Base-by-base conservation (phyloP, 176 grass and related monocot species). In the Typha latifolia region DNA sequence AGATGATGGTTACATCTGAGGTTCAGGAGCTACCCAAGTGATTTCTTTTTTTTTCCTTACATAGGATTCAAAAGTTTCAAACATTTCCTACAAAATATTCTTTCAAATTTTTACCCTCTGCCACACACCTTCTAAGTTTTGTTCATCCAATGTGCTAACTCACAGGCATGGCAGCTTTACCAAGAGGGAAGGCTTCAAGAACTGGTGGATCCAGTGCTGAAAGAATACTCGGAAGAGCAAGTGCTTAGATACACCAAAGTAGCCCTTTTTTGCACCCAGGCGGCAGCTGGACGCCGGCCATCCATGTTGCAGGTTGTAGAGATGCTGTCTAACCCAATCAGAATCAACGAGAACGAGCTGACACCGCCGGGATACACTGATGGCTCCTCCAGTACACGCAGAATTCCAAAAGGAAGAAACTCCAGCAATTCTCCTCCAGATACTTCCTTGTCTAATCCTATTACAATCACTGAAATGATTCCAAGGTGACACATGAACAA, bases 221-320 rank as follows among this genome's bases (percentile, higher is more conserved):
- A 67, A 10, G 68, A 68, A 3, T 69, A 67, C 12, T 18, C 63
- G 12, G 64, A 78, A 47, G 81, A 78, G 27, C 67, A 72, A 51
- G 74, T 62, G 12, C 16, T 68, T 19, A 32, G 16, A 26, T 83
- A 52, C 69, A 78, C 72, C 52, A 83, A 83, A 49, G 75, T 83
- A 9, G 74, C 68, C 20, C 74, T 83, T 26, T 52, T 83, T 56
- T 83, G 75, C 75, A 83, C 81, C 3, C 81, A 83, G 49, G 74
- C 61, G 2, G 48, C 53, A 11, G 62, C 81, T 50, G 49, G 13
- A 49, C 74, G 73, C 20, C 48, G 81, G 5, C 81, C 81, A 59
- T 73, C 61, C 26, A 83, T 83, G 75, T 3, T 1, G 16, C 69
- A 74, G 66, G 75, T 83, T 43, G 74, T 78, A 18, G 69, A 68